Percentiles rank a stretch among this genome's conserved stretches.
Conservation (phyloP, 352 stramenopile species). For the Phytophthora idaei region DNA sequence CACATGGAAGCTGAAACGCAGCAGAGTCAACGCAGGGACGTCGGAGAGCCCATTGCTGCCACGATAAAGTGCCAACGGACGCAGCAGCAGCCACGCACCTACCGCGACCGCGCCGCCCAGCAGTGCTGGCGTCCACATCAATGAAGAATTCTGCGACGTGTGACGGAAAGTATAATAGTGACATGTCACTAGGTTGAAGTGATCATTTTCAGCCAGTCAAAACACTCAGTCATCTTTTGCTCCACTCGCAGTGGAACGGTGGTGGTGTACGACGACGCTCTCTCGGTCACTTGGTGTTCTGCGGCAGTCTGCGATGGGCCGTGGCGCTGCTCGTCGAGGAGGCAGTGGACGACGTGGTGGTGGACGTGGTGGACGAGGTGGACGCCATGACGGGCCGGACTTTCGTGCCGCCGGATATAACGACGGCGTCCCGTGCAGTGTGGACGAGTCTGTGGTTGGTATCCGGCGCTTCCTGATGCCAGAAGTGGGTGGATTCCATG, state of each 20-base stretch:
- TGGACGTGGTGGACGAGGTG: constrained; percentile 30
- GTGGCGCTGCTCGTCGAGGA: constrained; percentile 26
- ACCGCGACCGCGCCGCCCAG: neutral
- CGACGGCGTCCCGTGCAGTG: constrained; percentile 72
- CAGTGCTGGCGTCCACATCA: constrained; percentile 23
- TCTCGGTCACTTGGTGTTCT: constrained; percentile 16
- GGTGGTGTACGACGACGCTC: constrained; percentile 14
- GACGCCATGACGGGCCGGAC: constrained; percentile 29
- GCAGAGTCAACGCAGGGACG: constrained; percentile 40
- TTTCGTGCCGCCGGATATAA: constrained; percentile 78
- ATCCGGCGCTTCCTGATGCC: constrained; percentile 73
- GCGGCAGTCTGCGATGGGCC: constrained; percentile 29
- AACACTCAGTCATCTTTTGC: constrained; percentile 9
- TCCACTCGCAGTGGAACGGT: constrained; percentile 8
- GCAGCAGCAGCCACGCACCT: constrained; percentile 19
- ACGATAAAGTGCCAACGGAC: constrained; percentile 20
- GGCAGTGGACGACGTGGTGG: constrained; percentile 33
- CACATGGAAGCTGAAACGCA: constrained; percentile 55
- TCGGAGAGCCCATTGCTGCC: constrained; percentile 7
- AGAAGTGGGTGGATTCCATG: constrained; percentile 77
- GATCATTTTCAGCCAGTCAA: constrained; percentile 29
- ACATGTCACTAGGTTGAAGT: constrained; percentile 8
- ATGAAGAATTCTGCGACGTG: constrained; percentile 20
- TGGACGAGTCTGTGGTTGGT: constrained; percentile 77
- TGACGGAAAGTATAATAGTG: constrained; percentile 7